Conservation (phyloP, 352 stramenopile genomes). For the Phytopythium oedochilum region DNA sequence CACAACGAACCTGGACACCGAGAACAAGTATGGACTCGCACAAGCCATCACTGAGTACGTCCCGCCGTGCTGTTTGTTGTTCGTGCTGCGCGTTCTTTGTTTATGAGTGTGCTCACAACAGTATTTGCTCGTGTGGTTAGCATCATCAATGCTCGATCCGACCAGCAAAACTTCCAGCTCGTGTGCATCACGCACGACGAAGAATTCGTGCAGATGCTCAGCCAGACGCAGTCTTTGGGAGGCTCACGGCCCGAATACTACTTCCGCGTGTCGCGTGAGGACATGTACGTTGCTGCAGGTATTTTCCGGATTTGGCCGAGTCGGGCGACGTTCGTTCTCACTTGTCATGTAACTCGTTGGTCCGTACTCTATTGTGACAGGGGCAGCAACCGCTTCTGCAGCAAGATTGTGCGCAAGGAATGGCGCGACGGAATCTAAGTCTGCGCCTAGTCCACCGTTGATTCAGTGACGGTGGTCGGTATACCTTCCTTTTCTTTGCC, state of each 20-base stretch:
- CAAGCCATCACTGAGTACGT: slow-evolving; percentile 86
- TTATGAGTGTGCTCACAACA: slow-evolving; percentile 1
- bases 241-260: slow-evolving; percentile 77
- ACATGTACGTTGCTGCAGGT: slow-evolving; percentile 47
- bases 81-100: neutral
- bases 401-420: slow-evolving; percentile 74
- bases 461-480: neutral
- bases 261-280: slow-evolving; percentile 76
- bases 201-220: slow-evolving; percentile 89
- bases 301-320: neutral
- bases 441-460: neutral
- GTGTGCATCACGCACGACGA: slow-evolving; percentile 99
- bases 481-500: neutral
- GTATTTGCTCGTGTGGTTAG: slow-evolving; percentile 22
- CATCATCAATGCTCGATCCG: slow-evolving; percentile 92
- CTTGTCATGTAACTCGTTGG: neutral
- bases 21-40: slow-evolving; percentile 94
- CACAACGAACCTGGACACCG: slow-evolving; percentile 96
- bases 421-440: slow-evolving; percentile 46
- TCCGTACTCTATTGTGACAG: slow-evolving; percentile 15
- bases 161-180: slow-evolving; percentile 99
- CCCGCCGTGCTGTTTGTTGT: neutral
- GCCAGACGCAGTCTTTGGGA: slow-evolving; percentile 69
- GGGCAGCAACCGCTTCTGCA: slow-evolving; percentile 78
- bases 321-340: neutral